Evolutionary conservation across 805 yeast genomes (phyloP).

Genomic region (Danielia reshetovae): DNA sequence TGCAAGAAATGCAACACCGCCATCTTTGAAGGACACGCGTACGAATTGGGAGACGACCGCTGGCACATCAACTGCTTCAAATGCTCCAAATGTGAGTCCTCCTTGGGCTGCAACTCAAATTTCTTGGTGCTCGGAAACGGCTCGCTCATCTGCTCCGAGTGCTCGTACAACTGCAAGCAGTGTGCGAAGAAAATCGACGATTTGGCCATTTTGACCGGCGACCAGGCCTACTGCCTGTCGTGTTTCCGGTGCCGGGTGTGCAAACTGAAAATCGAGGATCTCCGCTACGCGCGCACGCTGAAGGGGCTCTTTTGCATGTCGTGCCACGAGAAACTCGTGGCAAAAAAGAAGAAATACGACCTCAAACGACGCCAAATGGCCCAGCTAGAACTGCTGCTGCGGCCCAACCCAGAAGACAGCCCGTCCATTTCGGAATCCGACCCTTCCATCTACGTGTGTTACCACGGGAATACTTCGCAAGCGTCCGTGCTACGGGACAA

Average conservation of each 20-base stretch:
- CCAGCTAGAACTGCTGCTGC: slow-evolving; percentile 23
- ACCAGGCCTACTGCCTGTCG: slow-evolving; percentile 86
- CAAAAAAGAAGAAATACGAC: slow-evolving; percentile 66
- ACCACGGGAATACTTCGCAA: slow-evolving; percentile 9
- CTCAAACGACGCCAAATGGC: slow-evolving; percentile 35
- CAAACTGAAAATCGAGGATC: slow-evolving; percentile 77
- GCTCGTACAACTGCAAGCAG: slow-evolving; percentile 85
- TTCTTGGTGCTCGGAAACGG: slow-evolving; percentile 93
- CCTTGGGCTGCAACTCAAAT: slow-evolving; percentile 82
- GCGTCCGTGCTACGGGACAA: slow-evolving; percentile 7
- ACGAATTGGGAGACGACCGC: slow-evolving; percentile 87
- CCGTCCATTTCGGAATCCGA: slow-evolving; percentile 1
- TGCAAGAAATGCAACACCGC: slow-evolving; percentile 42
- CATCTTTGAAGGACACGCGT: slow-evolving; percentile 88
- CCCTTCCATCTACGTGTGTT: slow-evolving; percentile 2
- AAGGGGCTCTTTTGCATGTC: slow-evolving; percentile 91
- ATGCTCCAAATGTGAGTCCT: slow-evolving; percentile 78
- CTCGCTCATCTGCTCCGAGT: slow-evolving; percentile 79
- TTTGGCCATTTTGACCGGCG: slow-evolving; percentile 90
- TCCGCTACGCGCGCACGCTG: slow-evolving; percentile 87
- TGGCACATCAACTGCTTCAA: slow-evolving; percentile 95
- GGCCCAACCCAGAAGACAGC: slow-evolving; percentile 9
- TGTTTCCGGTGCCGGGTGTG: slow-evolving; percentile 92
- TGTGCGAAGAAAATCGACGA: slow-evolving; percentile 88
- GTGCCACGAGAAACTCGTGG: slow-evolving; percentile 82